These are phyloP conservation scores for Lipomyces sp. DNA, from an alignment of 805 yeast species.

Conservation along the genomic window DNA sequence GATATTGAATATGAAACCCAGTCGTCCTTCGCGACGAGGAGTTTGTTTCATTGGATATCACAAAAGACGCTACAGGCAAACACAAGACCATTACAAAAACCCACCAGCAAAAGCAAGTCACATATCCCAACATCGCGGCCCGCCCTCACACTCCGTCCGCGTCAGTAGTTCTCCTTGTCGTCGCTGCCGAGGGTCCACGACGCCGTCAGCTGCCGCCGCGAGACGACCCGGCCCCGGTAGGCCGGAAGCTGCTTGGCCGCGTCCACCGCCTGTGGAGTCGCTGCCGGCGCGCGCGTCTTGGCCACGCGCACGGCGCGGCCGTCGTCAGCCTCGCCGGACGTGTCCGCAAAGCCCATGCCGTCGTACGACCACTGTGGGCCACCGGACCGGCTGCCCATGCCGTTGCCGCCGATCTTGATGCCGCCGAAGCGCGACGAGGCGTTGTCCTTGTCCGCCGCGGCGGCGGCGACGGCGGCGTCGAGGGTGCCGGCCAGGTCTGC, in stretches of 20 bases:
- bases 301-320: background rate
- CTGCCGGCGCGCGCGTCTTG: background rate
- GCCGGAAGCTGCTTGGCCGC: slow-evolving; percentile 3
- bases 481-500: no score
- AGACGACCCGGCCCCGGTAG: slow-evolving; percentile 17
- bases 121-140: no score
- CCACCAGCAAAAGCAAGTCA: background rate
- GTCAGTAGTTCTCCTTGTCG: slow-evolving; percentile 19
- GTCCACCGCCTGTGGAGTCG: no score
- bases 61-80: no score
- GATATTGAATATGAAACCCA: no score
- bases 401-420: slow-evolving; percentile 24
- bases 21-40: no score
- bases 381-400: slow-evolving; percentile 25
- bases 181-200: slow-evolving; percentile 23
- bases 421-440: slow-evolving; percentile 12
- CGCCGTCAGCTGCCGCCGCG: slow-evolving; percentile 20
- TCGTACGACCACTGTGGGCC: slow-evolving; percentile 18
- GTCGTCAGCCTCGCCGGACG: background rate
- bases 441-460: background rate
- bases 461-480: background rate
- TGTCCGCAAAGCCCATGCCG: background rate
- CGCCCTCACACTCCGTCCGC: background rate
- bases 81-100: no score
- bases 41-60: no score